Conservation (phyloP, 2,329 filamentous ascomycete genomes). For the Tympanopsis confertula region DNA sequence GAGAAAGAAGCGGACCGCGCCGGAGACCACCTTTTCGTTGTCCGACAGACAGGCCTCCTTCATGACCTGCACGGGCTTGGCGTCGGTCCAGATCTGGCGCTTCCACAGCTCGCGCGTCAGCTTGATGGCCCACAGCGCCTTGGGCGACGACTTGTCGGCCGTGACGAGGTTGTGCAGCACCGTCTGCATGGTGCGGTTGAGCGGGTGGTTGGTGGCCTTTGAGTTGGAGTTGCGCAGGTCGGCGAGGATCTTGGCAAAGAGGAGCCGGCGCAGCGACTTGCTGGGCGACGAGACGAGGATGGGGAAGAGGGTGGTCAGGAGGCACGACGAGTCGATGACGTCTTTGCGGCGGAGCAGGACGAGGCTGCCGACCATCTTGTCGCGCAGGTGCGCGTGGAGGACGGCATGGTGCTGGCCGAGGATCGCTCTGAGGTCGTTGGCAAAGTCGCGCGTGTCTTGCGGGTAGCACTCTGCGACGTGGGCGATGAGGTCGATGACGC, state of each 20-base stretch:
- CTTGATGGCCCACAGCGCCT: conserved; percentile 91
- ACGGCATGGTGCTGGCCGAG: conserved; percentile 71
- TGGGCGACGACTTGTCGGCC: conserved; percentile 71
- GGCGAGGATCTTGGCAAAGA: conserved; percentile 84
- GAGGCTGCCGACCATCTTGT: conserved; percentile 87
- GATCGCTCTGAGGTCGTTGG: conserved; percentile 70
- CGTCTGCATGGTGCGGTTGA: conserved; percentile 88
- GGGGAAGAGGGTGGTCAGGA: conserved; percentile 87
- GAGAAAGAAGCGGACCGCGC: conserved; percentile 85
- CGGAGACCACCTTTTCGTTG: conserved; percentile 83
- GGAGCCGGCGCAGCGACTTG: conserved; percentile 71
- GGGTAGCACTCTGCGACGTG: conserved; percentile 93
- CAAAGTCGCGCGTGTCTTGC: conserved; percentile 64
- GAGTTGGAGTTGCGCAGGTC: conserved; percentile 81
- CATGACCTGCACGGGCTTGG: conserved; percentile 95
- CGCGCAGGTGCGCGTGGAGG: conserved; percentile 72
- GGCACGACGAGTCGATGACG: conserved; percentile 69
- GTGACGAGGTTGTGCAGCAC: conserved; percentile 85
- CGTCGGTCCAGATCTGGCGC: conserved; percentile 87
- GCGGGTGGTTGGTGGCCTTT: conserved; percentile 77
- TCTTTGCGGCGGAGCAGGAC: conserved; percentile 84
- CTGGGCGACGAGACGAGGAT: conserved; percentile 81
- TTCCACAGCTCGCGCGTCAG: conserved; percentile 93
- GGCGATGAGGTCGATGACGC: conserved; percentile 84
- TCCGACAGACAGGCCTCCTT: conserved; percentile 81